Percentiles rank a stretch among this genome's conserved stretches.
Evolutionary conservation across 495 filamentous ascomycete genomes (phyloP).

Genomic region (Rhypophila decipiens): DNA sequence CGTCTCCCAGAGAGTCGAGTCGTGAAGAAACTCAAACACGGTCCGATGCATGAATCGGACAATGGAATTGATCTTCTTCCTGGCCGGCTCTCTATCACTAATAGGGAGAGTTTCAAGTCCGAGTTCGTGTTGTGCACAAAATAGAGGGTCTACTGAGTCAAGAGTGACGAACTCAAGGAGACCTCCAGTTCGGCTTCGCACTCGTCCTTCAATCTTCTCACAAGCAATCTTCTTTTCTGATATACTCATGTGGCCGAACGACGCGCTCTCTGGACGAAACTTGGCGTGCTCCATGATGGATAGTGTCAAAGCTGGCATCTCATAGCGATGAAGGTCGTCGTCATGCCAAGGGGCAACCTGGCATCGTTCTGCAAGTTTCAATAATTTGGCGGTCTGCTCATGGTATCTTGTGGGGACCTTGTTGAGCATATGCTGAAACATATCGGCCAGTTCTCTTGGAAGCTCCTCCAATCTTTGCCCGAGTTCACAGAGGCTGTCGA

Average conservation of each 20-base stretch:
- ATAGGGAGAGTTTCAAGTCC: not conserved
- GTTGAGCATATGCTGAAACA: constrained; percentile 22
- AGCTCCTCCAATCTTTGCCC: constrained; percentile 15
- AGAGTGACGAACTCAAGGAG: too few relatives aligned
- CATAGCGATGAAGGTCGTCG: not conserved
- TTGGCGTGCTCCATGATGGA: too few relatives aligned
- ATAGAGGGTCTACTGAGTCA: too few relatives aligned
- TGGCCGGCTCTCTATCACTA: not conserved
- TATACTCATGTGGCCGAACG: too few relatives aligned
- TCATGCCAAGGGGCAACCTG: too few relatives aligned
- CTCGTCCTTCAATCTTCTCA: too few relatives aligned
- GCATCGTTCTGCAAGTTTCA: too few relatives aligned
- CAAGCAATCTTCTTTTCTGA: too few relatives aligned
- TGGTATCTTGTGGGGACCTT: constrained; percentile 5
- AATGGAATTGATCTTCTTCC: not conserved
- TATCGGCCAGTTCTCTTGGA: constrained; percentile 18
- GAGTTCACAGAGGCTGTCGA: constrained; percentile 14
- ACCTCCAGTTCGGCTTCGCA: too few relatives aligned
- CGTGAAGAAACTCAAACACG: constrained; percentile 18
- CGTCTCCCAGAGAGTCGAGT: constrained; percentile 3
- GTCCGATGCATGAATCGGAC: constrained; percentile 19
- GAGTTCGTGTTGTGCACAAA: not conserved
- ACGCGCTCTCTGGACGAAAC: too few relatives aligned
- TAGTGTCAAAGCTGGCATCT: not conserved
- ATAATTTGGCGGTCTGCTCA: constrained; percentile 1